Conservation (phyloP, 306 rosid species). For the Inga oerstediana region DNA sequence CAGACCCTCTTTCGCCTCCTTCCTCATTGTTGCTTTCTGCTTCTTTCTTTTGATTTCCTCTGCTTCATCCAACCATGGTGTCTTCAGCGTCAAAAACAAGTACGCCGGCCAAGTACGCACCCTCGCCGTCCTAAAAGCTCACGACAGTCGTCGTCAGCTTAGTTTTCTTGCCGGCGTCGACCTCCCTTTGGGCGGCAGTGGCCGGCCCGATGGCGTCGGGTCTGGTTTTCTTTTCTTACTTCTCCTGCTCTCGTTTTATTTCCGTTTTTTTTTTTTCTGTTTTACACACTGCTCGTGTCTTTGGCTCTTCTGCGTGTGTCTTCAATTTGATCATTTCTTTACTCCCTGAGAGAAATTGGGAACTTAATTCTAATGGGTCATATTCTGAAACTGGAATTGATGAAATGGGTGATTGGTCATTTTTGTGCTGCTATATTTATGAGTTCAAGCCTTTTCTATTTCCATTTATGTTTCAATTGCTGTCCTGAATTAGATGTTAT, state of each 20-base stretch:
- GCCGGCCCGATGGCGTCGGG: conserved; percentile 96
- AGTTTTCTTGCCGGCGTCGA: conserved; percentile 85
- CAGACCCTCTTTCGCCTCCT: background rate
- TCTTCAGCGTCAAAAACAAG: conserved; percentile 81
- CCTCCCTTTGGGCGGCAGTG: conserved; percentile 88
- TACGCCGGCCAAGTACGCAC: conserved; percentile 74
- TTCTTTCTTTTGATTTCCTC: conserved; percentile 33
- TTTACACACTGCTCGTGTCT: background rate
- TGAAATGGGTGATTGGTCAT: background rate
- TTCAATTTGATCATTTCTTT: background rate
- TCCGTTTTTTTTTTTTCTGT: background rate
- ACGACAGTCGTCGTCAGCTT: conserved; percentile 84
- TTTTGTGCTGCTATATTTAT: background rate
- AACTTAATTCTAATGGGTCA: background rate
- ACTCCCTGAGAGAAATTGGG: background rate
- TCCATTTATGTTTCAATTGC: background rate
- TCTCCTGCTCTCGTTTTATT: background rate
- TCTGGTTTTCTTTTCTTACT: conserved; percentile 10
- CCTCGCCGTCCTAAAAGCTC: conserved; percentile 73
- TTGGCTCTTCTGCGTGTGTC: background rate
- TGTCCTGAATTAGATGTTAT: conserved; percentile 15
- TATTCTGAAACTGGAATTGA: background rate
- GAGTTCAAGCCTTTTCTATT: background rate
- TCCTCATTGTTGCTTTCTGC: background rate
- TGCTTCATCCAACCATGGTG: conserved; percentile 55